Percentiles rank a stretch among this genome's conserved stretches.
Conservation (phyloP, 352 stramenopile genomes). For the Aphanomyces euteiches region DNA sequence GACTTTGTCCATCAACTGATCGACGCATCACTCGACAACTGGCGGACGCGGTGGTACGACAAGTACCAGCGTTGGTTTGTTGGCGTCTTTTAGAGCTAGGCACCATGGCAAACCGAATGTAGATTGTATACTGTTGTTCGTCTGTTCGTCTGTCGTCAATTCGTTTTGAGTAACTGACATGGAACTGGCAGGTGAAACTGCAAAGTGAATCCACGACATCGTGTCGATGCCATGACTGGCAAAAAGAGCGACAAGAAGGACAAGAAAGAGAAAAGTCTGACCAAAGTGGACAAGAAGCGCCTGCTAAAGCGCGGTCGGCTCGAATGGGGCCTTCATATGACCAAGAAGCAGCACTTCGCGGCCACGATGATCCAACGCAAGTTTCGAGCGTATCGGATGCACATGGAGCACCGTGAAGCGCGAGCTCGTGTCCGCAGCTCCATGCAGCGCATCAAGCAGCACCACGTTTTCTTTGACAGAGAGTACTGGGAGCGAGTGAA, state of each 20-base stretch:
- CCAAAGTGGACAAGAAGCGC: neutral
- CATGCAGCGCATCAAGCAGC: conserved; percentile 51
- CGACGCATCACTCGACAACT: conserved; percentile 95
- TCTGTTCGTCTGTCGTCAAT: neutral
- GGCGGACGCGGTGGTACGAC: conserved; percentile 96
- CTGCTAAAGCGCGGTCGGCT: conserved; percentile 20
- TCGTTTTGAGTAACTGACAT: neutral
- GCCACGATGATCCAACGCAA: conserved; percentile 66
- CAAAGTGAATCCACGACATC: too few species aligned
- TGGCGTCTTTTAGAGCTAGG: conserved; percentile 66
- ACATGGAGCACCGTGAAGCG: conserved; percentile 50
- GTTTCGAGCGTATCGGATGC: conserved; percentile 59
- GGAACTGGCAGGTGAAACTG: neutral
- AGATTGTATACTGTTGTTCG: too few species aligned
- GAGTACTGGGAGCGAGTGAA: conserved; percentile 55
- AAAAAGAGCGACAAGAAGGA: neutral
- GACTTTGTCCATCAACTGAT: conserved; percentile 96
- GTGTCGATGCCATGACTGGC: too few species aligned
- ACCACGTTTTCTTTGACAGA: conserved; percentile 49
- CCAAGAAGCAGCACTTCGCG: conserved; percentile 40
- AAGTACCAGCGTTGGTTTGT: conserved; percentile 92
- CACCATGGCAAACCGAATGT: too few species aligned
- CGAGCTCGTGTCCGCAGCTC: conserved; percentile 44
- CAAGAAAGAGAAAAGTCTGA: conserved; percentile 38
- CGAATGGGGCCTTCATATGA: conserved; percentile 15